Evolutionary conservation across 495 filamentous ascomycete genomes (phyloP).

Genomic region (Aspergillus nanangensis): DNA sequence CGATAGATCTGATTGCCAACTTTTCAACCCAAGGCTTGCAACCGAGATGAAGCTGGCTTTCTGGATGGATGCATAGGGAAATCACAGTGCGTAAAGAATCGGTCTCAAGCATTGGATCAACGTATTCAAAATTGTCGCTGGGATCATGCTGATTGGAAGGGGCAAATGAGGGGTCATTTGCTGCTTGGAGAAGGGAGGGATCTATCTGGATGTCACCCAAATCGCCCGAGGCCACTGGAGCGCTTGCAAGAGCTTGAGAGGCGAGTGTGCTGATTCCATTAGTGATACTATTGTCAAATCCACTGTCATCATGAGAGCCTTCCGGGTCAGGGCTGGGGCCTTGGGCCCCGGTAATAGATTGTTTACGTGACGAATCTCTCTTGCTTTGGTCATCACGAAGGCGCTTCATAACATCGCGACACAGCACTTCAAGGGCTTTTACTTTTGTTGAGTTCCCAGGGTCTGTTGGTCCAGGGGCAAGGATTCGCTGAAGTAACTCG

Average conservation of each 20-base stretch:
- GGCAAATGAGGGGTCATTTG: slow-evolving; percentile 45
- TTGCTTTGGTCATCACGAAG: slow-evolving; percentile 63
- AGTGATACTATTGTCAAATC: slow-evolving; percentile 28
- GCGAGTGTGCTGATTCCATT: slow-evolving; percentile 51
- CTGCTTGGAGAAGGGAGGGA: slow-evolving; percentile 52
- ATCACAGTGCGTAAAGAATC: slow-evolving; percentile 42
- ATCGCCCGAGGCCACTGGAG: slow-evolving; percentile 36
- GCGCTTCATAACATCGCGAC: slow-evolving; percentile 71
- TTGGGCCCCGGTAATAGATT: slow-evolving; percentile 19
- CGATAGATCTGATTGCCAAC: slow-evolving; percentile 48
- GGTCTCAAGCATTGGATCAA: slow-evolving; percentile 29
- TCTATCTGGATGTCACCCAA: slow-evolving; percentile 62
- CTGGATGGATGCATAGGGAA: slow-evolving; percentile 60
- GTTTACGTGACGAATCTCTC: slow-evolving; percentile 52
- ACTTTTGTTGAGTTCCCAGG: slow-evolving; percentile 51
- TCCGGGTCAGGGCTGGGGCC: slow-evolving; percentile 20
- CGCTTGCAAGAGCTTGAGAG: slow-evolving; percentile 47
- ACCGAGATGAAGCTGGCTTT: slow-evolving; percentile 41
- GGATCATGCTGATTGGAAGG: slow-evolving; percentile 35
- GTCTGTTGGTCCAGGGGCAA: slow-evolving; percentile 52
- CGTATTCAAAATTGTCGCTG: slow-evolving; percentile 31
- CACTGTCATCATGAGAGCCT: slow-evolving; percentile 17
- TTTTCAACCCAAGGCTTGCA: slow-evolving; percentile 60
- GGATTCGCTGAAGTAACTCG: slow-evolving; percentile 50
- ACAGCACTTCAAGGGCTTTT: slow-evolving; percentile 65